Conservation (phyloP, 257 asterid genomes). For the Avicennia marina region DNA sequence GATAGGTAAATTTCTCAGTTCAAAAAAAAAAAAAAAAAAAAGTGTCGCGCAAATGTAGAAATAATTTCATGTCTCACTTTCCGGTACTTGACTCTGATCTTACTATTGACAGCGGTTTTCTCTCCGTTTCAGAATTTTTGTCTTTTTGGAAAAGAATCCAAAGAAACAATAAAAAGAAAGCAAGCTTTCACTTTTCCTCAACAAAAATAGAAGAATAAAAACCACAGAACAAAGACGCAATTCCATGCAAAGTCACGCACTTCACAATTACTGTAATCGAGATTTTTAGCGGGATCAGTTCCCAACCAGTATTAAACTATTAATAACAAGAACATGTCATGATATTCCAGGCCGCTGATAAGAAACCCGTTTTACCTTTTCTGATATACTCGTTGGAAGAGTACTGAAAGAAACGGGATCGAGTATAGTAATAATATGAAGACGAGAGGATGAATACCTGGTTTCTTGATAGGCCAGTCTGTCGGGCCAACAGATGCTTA, state of each 20-base stretch:
- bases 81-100: conserved; percentile 29
- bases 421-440: neutral
- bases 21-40: no score
- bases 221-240: conserved; percentile 9
- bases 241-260: no score
- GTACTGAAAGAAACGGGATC: neutral
- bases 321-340: no score
- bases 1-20: no score
- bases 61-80: conserved; percentile 54
- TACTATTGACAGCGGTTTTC: conserved; percentile 34
- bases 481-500: conserved; percentile 97
- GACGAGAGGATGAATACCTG: conserved; percentile 47
- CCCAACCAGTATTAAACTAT: no score
- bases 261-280: no score
- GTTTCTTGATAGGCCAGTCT: conserved; percentile 97
- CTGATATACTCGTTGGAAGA: no score
- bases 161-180: conserved; percentile 11
- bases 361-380: no score
- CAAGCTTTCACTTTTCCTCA: conserved; percentile 12
- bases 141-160: conserved; percentile 35
- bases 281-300: no score
- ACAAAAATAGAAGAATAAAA: conserved; percentile 7
- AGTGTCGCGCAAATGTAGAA: no score
- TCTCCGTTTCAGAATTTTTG: conserved; percentile 56
- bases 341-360: no score